Conservation (phyloP, 805 yeast genomes). For the Saccharomycopsis selenospora region DNA sequence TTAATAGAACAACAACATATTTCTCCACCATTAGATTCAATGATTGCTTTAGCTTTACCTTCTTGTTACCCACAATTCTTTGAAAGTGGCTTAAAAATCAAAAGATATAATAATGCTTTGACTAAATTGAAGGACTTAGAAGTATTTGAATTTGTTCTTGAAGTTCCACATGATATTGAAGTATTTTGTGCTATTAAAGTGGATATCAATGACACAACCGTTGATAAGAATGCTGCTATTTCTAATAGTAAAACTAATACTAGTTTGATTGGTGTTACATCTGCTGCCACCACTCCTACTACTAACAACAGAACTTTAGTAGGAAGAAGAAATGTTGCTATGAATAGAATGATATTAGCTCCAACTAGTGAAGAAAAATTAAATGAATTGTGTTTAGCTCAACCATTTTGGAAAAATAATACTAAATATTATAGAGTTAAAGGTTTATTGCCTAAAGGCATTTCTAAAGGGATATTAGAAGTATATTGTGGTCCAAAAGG, state of each 20-base stretch:
- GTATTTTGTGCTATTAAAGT: slow-evolving; percentile 54
- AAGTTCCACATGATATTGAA: slow-evolving; percentile 66
- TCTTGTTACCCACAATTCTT: slow-evolving; percentile 79
- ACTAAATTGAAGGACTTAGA: slow-evolving; percentile 70
- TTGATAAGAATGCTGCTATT: slow-evolving; percentile 1
- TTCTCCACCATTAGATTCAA: slow-evolving; percentile 73
- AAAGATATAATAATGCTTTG: slow-evolving; percentile 69
- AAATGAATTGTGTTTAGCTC: slow-evolving; percentile 60
- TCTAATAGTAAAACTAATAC: background rate
- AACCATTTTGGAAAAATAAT: slow-evolving; percentile 61
- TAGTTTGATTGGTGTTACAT: slow-evolving; percentile 12
- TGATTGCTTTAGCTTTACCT: slow-evolving; percentile 74
- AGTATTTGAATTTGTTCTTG: slow-evolving; percentile 68
- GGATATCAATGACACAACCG: slow-evolving; percentile 26
- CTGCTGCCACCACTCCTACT: no score
- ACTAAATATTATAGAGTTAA: slow-evolving; percentile 69
- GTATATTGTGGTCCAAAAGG: slow-evolving; percentile 68
- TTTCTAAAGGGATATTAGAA: slow-evolving; percentile 62
- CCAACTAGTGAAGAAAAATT: slow-evolving; percentile 32
- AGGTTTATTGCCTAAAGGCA: slow-evolving; percentile 68
- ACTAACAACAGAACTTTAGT: slow-evolving; percentile 18
- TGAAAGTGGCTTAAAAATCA: slow-evolving; percentile 47
- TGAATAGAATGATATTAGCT: slow-evolving; percentile 2
- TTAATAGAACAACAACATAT: slow-evolving; percentile 77
- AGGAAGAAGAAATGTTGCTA: slow-evolving; percentile 9